Evolutionary conservation across 768 basidiomycete species (phyloP).

Genomic region (Asterophora lycoperdoides): DNA sequence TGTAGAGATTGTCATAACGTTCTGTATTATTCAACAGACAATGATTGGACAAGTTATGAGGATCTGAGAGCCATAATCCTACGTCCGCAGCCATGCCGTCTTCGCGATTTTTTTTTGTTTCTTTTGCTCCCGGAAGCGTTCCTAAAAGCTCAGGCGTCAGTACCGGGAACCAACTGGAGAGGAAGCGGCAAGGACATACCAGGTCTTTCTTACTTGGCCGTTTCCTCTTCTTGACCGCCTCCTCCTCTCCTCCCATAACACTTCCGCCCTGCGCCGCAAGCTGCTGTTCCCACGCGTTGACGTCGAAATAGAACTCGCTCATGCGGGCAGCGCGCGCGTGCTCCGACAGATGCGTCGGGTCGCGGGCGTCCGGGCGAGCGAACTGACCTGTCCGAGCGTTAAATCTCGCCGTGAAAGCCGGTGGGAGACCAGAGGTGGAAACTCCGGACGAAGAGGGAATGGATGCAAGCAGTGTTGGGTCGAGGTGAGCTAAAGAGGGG

Average conservation of each 20-base stretch:
- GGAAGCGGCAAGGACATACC: slow-evolving; percentile 41
- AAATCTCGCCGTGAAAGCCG: slow-evolving; percentile 65
- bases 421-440: slow-evolving; percentile 32
- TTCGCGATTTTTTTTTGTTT: slow-evolving; percentile 79
- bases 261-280: slow-evolving; percentile 45
- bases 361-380: slow-evolving; percentile 58
- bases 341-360: slow-evolving; percentile 74
- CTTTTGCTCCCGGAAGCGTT: slow-evolving; percentile 83
- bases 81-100: slow-evolving; percentile 83
- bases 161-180: not conserved
- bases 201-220: slow-evolving; percentile 78
- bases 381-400: slow-evolving; percentile 82
- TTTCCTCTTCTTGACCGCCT: slow-evolving; percentile 68
- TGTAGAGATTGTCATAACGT: too few relatives aligned
- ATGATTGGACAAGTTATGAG: not conserved
- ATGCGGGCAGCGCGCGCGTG: slow-evolving; percentile 79
- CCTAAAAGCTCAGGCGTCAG: slow-evolving; percentile 38
- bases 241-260: slow-evolving; percentile 36
- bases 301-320: slow-evolving; percentile 87
- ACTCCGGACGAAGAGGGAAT: slow-evolving; percentile 20
- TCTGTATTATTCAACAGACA: too few relatives aligned
- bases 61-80: not conserved
- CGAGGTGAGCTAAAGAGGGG: slow-evolving; percentile 74
- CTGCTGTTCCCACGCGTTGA: slow-evolving; percentile 72
- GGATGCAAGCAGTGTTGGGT: slow-evolving; percentile 59